Evolutionary conservation across 352 stramenopile species (phyloP).

Genomic region (Proteromonas lacertae): DNA sequence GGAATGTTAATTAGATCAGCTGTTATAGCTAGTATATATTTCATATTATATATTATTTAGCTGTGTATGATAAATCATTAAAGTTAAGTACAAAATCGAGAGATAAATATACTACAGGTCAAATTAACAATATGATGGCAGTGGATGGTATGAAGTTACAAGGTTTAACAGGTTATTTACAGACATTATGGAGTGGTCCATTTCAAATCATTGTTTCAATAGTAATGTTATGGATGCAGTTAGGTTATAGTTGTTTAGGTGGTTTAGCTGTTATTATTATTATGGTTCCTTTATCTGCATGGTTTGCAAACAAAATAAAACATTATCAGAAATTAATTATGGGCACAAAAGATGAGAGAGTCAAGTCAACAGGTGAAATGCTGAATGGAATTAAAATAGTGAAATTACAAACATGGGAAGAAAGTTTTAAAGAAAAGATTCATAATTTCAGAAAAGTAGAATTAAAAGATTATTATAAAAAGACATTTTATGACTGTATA

Average conservation of each 20-base stretch:
- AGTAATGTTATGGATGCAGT: conserved; percentile 26
- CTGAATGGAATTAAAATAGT: conserved; percentile 67
- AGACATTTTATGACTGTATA: too few species aligned
- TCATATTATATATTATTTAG: conserved; percentile 5
- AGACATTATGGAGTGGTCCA: conserved; percentile 52
- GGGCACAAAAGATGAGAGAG: conserved; percentile 28
- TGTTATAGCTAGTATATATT: conserved; percentile 21
- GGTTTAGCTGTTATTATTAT: conserved; percentile 52
- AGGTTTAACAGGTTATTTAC: conserved; percentile 64
- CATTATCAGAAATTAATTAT: conserved; percentile 40
- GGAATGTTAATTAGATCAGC: conserved; percentile 21
- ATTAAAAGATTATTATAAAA: background rate
- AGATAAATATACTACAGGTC: conserved; percentile 20
- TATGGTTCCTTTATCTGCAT: conserved; percentile 47
- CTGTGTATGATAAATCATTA: conserved; percentile 12
- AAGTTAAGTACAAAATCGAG: conserved; percentile 1
- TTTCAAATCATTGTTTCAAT: conserved; percentile 28
- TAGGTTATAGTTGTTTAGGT: conserved; percentile 6
- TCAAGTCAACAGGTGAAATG: conserved; percentile 66
- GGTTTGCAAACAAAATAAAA: conserved; percentile 44
- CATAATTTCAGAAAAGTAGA: background rate
- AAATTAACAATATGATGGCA: conserved; percentile 86
- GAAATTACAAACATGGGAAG: conserved; percentile 44
- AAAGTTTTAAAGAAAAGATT: background rate
- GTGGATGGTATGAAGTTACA: conserved; percentile 77